phyloP scores from a whole-genome alignment of 768 basidiomycete species.

The Daedalea quercina region DNA sequence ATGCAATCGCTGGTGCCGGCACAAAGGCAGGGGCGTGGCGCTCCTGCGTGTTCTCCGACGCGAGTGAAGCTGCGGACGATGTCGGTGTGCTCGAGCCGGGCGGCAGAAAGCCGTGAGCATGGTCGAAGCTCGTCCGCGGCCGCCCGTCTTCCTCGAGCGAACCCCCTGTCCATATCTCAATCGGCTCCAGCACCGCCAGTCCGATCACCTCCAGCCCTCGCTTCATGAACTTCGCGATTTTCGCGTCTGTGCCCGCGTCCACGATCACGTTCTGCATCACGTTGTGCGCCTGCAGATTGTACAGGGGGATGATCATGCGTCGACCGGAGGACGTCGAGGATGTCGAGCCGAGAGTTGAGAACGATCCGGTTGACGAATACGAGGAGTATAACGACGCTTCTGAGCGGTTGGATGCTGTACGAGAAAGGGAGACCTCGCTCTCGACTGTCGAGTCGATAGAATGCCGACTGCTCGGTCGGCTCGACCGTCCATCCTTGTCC shows the following conservation, averaged over 20 bases:
- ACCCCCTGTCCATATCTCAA: constrained; percentile 57
- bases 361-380: constrained; percentile 35
- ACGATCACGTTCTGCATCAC: constrained; percentile 82
- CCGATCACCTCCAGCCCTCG: constrained; percentile 56
- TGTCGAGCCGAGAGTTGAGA: constrained; percentile 20
- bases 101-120: constrained; percentile 9
- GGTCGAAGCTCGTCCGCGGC: constrained; percentile 9
- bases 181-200: constrained; percentile 71
- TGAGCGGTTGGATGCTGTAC: constrained; percentile 47
- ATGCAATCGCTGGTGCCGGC: constrained; percentile 7
- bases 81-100: constrained; percentile 20
- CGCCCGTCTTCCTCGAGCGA: constrained; percentile 25
- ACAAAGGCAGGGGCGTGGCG: constrained; percentile 3
- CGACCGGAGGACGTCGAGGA: constrained; percentile 40
- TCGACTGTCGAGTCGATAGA: constrained; percentile 37
- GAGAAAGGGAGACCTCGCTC: constrained; percentile 24
- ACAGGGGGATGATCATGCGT: constrained; percentile 79
- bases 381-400: constrained; percentile 37
- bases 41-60: constrained; percentile 14
- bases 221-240: constrained; percentile 66
- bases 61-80: constrained; percentile 27
- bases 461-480: constrained; percentile 29
- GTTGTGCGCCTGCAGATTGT: constrained; percentile 84
- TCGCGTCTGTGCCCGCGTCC: constrained; percentile 85
- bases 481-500: constrained; percentile 19